Base-by-base conservation (phyloP, 805 yeast species). In the Lipomyces starkeyi region DNA sequence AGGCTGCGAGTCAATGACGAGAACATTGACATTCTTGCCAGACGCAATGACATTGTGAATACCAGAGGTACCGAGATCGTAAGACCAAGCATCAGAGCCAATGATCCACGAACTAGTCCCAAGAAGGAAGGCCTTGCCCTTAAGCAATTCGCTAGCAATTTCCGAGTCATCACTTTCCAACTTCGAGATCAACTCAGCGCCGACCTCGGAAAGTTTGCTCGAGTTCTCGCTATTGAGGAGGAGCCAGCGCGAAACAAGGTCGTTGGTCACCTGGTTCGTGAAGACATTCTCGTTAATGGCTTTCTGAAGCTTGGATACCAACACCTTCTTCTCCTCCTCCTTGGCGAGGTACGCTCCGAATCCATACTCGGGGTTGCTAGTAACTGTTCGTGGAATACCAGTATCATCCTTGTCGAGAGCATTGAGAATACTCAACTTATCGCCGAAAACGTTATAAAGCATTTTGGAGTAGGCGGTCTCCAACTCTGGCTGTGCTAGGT, bases 21-120 rank as follows among this genome's bases (percentile, higher is more conserved):
- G 85, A 85, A 94, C 85, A 78, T 94, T 94, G 73, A 94, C 80
- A 76, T 92, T 91, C 77, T 87, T 84, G 58, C 88, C 88, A 0
- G 93, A 87, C 34, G 93, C 80, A 58, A 94, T 81, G 3, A 92
- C 88, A 74, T 89, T 89, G 78, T 94, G 98, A 62, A 94, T 88
- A 77, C 98, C 97, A 5, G 97, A 90, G 70, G 90, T 83, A 56
- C 98, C 98, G 73, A 91, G 82, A 80, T 94, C 98, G 77, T 89
- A 93, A 25, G 97, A 86, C 98, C 98, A 94, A 40, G 95, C 87
- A 78, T 94, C 98, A 22, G 97, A 92, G 40, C 98, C 97, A 65
- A 94, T 83, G 68, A 94, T 83, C 98, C 98, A 94, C 63, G 85
- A 82, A 13, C 90, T 82, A 61, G 82, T 82, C 64, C 83, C 77